A percentile compares a stretch with the other conserved stretches of the same genome.
Evolutionary conservation across 2,329 filamentous ascomycete genomes (phyloP).

Genomic region (Verticillium isaacii): DNA sequence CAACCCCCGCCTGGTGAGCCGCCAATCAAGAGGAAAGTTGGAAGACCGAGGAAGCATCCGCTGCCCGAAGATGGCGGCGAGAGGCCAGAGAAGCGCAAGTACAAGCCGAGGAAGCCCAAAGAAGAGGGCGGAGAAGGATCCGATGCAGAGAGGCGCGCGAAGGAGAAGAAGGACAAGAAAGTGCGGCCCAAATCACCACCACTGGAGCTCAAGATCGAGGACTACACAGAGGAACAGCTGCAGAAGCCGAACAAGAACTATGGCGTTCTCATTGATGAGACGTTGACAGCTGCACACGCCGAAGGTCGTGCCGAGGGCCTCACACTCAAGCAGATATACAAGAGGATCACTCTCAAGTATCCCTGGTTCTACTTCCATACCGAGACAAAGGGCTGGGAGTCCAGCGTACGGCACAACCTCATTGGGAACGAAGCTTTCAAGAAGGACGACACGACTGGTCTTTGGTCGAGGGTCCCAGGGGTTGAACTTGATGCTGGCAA

Average conservation of each 20-base stretch:
- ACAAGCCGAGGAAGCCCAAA: slow-evolving; percentile 57
- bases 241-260: slow-evolving; percentile 61
- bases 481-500: slow-evolving; percentile 57
- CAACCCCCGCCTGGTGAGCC: slow-evolving; percentile 42
- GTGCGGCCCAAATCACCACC: slow-evolving; percentile 55
- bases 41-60: slow-evolving; percentile 60
- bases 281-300: slow-evolving; percentile 46
- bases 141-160: slow-evolving; percentile 49
- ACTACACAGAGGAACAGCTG: slow-evolving; percentile 54
- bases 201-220: slow-evolving; percentile 46
- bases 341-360: slow-evolving; percentile 53
- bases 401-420: slow-evolving; percentile 59
- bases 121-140: slow-evolving; percentile 52
- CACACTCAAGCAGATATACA: slow-evolving; percentile 59
- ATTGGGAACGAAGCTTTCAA: slow-evolving; percentile 58
- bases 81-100: slow-evolving; percentile 59
- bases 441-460: slow-evolving; percentile 51
- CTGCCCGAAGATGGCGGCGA: slow-evolving; percentile 50
- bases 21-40: slow-evolving; percentile 59
- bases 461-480: slow-evolving; percentile 54
- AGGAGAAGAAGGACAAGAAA: slow-evolving; percentile 58
- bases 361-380: slow-evolving; percentile 57
- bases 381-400: slow-evolving; percentile 62
- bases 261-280: slow-evolving; percentile 56
- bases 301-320: slow-evolving; percentile 42